These are phyloP conservation scores for Jacaranda mimosifolia DNA, from an alignment of 257 asterid genomes.

Conservation along the genomic window DNA sequence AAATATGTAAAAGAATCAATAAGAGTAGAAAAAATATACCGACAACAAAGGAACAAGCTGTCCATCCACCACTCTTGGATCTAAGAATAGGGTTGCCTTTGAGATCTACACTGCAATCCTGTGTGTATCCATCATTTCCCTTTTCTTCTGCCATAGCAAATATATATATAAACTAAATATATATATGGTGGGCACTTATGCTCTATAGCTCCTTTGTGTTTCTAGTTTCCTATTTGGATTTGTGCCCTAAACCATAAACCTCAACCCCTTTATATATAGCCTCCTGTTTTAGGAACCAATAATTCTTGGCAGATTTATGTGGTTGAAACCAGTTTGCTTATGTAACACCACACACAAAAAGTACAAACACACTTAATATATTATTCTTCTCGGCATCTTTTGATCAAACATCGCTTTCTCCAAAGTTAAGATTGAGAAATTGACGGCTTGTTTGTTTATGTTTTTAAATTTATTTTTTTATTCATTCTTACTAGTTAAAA, in stretches of 20 bases:
- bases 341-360: no score
- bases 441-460: no score
- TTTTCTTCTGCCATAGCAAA: conserved; percentile 53
- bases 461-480: no score
- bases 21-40: conserved; percentile 51
- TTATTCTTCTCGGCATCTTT: no score
- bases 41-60: conserved; percentile 83
- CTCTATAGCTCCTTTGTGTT: no score
- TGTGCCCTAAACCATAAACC: not conserved
- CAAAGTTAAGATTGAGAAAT: no score
- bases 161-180: no score
- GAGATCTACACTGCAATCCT: conserved; percentile 85
- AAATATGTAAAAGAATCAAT: not conserved
- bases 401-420: no score
- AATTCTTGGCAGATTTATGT: not conserved
- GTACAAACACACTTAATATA: no score
- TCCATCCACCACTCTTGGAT: conserved; percentile 89
- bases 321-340: no score
- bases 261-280: not conserved
- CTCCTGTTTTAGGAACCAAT: not conserved
- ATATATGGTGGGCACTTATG: not conserved
- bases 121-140: conserved; percentile 57
- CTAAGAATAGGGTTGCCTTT: conserved; percentile 80
- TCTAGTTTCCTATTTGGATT: not conserved
- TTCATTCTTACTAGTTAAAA: no score